Percentiles rank a stretch among this genome's conserved stretches.
phyloP scores from a whole-genome alignment of 1,284 basidiomycete genomes.

The Gymnopus androsaceus region DNA sequence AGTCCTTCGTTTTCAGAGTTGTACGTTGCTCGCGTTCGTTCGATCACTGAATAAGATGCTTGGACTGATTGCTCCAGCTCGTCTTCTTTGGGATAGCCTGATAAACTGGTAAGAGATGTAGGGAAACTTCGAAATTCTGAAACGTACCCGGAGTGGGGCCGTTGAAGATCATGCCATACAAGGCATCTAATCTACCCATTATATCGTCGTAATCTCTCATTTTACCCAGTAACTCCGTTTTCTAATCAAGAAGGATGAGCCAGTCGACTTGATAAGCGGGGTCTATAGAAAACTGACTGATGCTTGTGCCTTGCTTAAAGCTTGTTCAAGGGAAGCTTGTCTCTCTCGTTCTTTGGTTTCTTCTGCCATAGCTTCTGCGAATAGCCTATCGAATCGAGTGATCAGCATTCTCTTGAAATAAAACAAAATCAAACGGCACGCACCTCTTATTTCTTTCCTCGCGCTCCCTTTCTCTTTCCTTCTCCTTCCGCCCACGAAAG shows the following conservation, averaged over 20 bases:
- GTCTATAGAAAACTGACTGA: conserved; percentile 5
- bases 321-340: conserved; percentile 6
- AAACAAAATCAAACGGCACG: neutral
- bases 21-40: conserved; percentile 9
- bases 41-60: conserved; percentile 8
- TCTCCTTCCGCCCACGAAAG: conserved; percentile 8
- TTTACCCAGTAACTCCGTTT: neutral
- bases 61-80: conserved; percentile 15
- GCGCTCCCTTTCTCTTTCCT: conserved; percentile 12
- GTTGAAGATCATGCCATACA: conserved; percentile 17
- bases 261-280: neutral
- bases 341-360: conserved; percentile 13
- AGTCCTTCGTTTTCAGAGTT: conserved; percentile 12
- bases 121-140: neutral
- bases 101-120: neutral
- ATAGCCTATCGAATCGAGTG: neutral
- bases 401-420: neutral
- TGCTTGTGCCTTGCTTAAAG: conserved; percentile 1
- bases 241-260: neutral
- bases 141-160: conserved; percentile 15
- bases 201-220: conserved; percentile 13
- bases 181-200: conserved; percentile 11
- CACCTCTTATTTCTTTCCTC: conserved; percentile 2
- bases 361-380: conserved; percentile 12
- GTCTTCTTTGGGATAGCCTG: conserved; percentile 17